A percentile compares a stretch with the other conserved stretches of the same genome.
These are phyloP conservation scores for Phialemoniopsis sp. DNA, from an alignment of 2,329 filamentous ascomycete species.

Conservation along the genomic window DNA sequence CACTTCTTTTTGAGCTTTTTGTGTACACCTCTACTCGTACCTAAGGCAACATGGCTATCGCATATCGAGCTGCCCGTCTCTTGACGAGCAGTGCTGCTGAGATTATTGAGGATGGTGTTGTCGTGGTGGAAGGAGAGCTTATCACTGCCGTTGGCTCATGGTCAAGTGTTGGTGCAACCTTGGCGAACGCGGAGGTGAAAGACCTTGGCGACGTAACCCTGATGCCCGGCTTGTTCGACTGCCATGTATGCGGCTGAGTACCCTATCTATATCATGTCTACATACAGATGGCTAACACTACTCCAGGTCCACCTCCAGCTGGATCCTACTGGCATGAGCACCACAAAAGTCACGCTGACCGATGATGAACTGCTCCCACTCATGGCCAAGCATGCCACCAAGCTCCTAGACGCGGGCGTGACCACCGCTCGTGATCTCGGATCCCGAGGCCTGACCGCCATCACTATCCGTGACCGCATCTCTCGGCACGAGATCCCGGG, in stretches of 20 bases:
- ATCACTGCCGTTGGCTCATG: slow-evolving; percentile 6
- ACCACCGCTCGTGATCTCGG: slow-evolving; percentile 10
- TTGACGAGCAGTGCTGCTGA: slow-evolving; percentile 5
- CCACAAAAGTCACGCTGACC: not conserved
- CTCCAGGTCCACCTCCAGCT: slow-evolving; percentile 5
- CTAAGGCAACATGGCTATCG: slow-evolving; percentile 1
- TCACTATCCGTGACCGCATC: slow-evolving; percentile 5
- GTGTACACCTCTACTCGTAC: too few species aligned
- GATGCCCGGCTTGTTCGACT: slow-evolving; percentile 10
- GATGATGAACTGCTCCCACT: slow-evolving; percentile 7
- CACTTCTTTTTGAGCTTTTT: not conserved
- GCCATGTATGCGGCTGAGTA: slow-evolving; percentile 8
- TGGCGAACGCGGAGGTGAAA: not conserved
- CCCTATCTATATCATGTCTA: too few species aligned
- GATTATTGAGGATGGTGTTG: slow-evolving; percentile 6
- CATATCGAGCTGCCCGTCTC: slow-evolving; percentile 5
- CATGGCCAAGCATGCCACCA: slow-evolving; percentile 8
- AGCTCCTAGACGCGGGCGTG: slow-evolving; percentile 9
- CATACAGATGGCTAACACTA: not conserved
- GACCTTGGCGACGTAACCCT: slow-evolving; percentile 10
- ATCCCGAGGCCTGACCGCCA: slow-evolving; percentile 2
- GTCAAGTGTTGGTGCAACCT: not conserved
- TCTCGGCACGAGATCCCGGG: slow-evolving; percentile 6
- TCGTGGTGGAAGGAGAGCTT: slow-evolving; percentile 3
- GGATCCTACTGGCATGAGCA: slow-evolving; percentile 3